phyloP scores from a whole-genome alignment of 106 monocot species.

The Dendrobium officinale region DNA sequence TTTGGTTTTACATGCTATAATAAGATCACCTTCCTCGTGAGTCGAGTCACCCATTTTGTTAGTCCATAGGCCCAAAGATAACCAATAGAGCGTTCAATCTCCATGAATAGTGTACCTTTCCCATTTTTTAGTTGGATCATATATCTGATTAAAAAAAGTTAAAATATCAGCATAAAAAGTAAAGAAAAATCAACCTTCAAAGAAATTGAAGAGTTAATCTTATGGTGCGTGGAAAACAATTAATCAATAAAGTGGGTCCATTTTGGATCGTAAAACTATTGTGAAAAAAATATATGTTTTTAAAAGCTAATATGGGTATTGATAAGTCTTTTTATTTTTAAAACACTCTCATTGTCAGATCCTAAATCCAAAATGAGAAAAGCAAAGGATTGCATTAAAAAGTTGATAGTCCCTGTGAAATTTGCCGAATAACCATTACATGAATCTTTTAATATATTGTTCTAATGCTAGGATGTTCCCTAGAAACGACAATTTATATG shows the following conservation, averaged over 20 bases:
- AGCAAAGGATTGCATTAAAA: no score
- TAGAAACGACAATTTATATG: no score
- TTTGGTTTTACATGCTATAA: neutral
- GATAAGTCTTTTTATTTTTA: neutral
- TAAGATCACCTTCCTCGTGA: neutral
- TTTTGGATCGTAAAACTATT: no score
- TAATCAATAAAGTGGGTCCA: neutral
- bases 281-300: no score
- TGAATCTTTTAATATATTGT: no score
- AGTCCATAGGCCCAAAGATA: neutral
- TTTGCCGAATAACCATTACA: no score
- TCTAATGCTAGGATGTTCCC: no score
- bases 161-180: neutral
- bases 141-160: constrained; percentile 54
- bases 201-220: neutral
- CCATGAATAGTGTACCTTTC: constrained; percentile 95
- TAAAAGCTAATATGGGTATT: neutral
- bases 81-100: constrained; percentile 23
- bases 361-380: no score
- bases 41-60: neutral
- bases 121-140: constrained; percentile 98
- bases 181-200: neutral
- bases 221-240: neutral
- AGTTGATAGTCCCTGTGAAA: no score
- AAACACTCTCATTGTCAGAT: no score